Percentiles rank a stretch among this genome's conserved stretches.
Evolutionary conservation across 2,329 filamentous ascomycete genomes (phyloP).

Genomic region (Hypocreales sp.): DNA sequence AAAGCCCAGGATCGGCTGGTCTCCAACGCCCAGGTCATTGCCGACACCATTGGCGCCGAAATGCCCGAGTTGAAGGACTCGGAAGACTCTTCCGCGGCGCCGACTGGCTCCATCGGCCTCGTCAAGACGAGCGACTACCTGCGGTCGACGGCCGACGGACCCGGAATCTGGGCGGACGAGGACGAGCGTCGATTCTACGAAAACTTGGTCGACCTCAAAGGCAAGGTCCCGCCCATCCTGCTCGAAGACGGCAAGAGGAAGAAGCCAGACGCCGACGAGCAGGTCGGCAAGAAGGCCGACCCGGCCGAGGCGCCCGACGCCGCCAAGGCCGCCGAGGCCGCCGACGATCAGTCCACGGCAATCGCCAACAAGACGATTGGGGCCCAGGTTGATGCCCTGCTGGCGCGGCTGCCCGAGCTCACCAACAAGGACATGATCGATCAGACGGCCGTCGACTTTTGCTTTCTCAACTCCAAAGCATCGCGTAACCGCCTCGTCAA

Average conservation of each 20-base stretch:
- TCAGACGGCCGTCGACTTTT: constrained; percentile 88
- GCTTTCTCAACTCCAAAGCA: constrained; percentile 95
- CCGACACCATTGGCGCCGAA: constrained; percentile 73
- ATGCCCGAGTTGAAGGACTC: constrained; percentile 89
- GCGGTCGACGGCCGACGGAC: constrained; percentile 73
- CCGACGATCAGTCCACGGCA: constrained; percentile 77
- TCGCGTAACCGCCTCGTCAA: constrained; percentile 90
- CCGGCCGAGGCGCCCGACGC: constrained; percentile 29
- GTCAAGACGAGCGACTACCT: constrained; percentile 91
- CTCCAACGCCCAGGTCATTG: constrained; percentile 78
- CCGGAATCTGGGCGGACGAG: constrained; percentile 97
- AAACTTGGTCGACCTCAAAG: constrained; percentile 86
- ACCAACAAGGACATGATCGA: constrained; percentile 87
- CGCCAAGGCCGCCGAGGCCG: constrained; percentile 34
- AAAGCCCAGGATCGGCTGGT: constrained; percentile 87
- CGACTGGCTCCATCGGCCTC: constrained; percentile 72
- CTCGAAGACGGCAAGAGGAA: constrained; percentile 94
- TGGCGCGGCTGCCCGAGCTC: constrained; percentile 78
- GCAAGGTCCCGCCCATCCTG: constrained; percentile 85
- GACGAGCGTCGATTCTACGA: constrained; percentile 97
- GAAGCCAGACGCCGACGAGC: constrained; percentile 67
- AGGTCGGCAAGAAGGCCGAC: constrained; percentile 62
- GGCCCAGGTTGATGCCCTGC: constrained; percentile 83
- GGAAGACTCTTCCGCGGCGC: constrained; percentile 48
- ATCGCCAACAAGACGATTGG: constrained; percentile 97